A percentile compares a stretch with the other conserved stretches of the same genome.
phyloP scores from a whole-genome alignment of 2,329 filamentous ascomycete species.

The Hysterium pulicare region DNA sequence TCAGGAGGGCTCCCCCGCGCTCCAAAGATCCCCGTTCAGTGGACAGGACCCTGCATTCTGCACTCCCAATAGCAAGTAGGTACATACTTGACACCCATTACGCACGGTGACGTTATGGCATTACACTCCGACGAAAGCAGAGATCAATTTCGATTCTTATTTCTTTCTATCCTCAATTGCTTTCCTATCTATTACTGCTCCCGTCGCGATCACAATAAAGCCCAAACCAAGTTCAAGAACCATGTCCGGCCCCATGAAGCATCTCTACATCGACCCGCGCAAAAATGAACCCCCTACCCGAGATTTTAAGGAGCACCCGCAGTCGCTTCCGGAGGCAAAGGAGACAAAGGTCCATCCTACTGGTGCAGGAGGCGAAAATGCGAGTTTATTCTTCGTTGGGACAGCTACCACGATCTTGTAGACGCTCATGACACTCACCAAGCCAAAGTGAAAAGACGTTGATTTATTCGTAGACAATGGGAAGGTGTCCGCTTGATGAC shows the following conservation, averaged over 20 bases:
- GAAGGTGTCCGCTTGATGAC: constrained; percentile 53
- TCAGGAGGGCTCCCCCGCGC: not conserved
- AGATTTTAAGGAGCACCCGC: constrained; percentile 31
- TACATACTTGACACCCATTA: constrained; percentile 2
- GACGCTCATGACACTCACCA: not conserved
- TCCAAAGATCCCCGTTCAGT: not conserved
- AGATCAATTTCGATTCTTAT: constrained; percentile 23
- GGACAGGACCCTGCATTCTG: no score
- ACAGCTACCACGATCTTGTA: constrained; percentile 54
- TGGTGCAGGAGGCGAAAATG: constrained; percentile 34
- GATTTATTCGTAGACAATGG: constrained; percentile 41
- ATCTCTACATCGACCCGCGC: constrained; percentile 39
- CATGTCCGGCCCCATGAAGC: constrained; percentile 33
- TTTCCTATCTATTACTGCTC: constrained; percentile 22
- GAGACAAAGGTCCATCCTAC: constrained; percentile 44
- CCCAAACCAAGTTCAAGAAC: not conserved
- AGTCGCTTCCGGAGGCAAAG: constrained; percentile 42
- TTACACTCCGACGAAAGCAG: constrained; percentile 2
- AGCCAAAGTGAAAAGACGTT: not conserved
- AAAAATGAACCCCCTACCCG: constrained; percentile 38
- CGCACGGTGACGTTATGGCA: constrained; percentile 24
- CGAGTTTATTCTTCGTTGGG: constrained; percentile 53
- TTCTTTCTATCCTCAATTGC: constrained; percentile 25
- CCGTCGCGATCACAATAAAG: not conserved
- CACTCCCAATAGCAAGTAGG: not conserved